These are phyloP conservation scores for Arthrobotrys sphaeroides DNA, from an alignment of 2,329 filamentous ascomycete species.

Conservation along the genomic window DNA sequence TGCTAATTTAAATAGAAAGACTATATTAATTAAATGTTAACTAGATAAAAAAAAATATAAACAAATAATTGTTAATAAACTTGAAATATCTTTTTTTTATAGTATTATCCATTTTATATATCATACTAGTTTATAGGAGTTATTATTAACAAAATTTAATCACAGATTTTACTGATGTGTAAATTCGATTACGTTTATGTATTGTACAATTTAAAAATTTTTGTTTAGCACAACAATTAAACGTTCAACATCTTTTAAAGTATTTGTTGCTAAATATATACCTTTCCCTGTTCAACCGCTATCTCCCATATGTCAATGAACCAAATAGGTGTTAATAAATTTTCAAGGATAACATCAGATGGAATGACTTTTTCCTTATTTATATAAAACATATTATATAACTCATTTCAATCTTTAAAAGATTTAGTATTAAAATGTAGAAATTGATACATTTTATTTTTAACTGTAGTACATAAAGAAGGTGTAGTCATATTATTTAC, in stretches of 20 bases:
- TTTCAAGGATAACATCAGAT: not conserved
- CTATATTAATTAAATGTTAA: conserved; percentile 21
- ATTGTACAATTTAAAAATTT: conserved; percentile 5
- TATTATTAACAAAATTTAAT: conserved; percentile 15
- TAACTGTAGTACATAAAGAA: not conserved
- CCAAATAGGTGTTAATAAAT: conserved; percentile 18
- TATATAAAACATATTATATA: not conserved
- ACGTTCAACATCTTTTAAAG: not conserved
- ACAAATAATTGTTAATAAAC: not conserved
- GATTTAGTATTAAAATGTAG: not conserved
- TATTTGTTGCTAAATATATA: not conserved
- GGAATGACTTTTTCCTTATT: not conserved
- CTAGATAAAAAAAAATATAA: not conserved
- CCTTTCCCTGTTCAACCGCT: not conserved
- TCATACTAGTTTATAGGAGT: not conserved
- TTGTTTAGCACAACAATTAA: not conserved
- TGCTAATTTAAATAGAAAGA: not conserved
- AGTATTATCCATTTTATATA: not conserved
- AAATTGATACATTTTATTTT: not conserved
- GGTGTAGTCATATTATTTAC: not conserved
- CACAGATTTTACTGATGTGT: not conserved
- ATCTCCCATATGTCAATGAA: conserved; percentile 20
- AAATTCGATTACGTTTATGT: not conserved
- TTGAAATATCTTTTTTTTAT: conserved; percentile 1
- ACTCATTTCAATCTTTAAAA: not conserved